These are phyloP conservation scores for Ephemerocybe angulata DNA, from an alignment of 768 basidiomycete species.

Conservation along the genomic window DNA sequence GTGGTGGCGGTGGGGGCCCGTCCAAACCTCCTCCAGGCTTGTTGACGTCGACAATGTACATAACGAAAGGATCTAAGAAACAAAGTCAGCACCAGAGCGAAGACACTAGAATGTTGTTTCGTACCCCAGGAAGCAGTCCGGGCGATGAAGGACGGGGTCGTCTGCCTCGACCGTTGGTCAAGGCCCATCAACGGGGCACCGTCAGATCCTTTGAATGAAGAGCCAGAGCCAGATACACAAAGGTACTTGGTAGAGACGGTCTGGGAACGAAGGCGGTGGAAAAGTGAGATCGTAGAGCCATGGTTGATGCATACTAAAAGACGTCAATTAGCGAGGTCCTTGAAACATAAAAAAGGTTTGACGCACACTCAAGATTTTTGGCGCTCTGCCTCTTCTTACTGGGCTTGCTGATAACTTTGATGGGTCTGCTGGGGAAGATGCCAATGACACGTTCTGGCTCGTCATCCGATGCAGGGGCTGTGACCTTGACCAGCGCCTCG, in stretches of 20 bases:
- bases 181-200: conserved; percentile 82
- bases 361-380: conserved; percentile 88
- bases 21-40: conserved; percentile 77
- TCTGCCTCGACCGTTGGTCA: conserved; percentile 64
- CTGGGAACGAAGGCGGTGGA: conserved; percentile 94
- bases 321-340: conserved; percentile 11
- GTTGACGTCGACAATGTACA: conserved; percentile 95
- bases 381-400: conserved; percentile 95
- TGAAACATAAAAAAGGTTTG: conserved; percentile 12
- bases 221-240: conserved; percentile 89
- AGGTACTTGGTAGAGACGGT: conserved; percentile 95
- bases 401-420: conserved; percentile 98
- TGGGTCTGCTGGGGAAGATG: conserved; percentile 87
- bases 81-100: conserved; percentile 5
- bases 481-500: conserved; percentile 87
- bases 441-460: conserved; percentile 83
- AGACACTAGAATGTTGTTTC: conserved; percentile 21
- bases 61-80: conserved; percentile 79
- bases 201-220: conserved; percentile 91
- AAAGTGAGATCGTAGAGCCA: conserved; percentile 91
- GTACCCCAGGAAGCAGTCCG: conserved; percentile 87
- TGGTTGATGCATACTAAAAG: conserved; percentile 86
- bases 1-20: conserved; percentile 74
- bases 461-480: conserved; percentile 73
- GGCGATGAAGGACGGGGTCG: conserved; percentile 83